Evolutionary conservation across 176 grass and related monocot species (phyloP).

Genomic region (bread wheat (Triticum aestivum)): DNA sequence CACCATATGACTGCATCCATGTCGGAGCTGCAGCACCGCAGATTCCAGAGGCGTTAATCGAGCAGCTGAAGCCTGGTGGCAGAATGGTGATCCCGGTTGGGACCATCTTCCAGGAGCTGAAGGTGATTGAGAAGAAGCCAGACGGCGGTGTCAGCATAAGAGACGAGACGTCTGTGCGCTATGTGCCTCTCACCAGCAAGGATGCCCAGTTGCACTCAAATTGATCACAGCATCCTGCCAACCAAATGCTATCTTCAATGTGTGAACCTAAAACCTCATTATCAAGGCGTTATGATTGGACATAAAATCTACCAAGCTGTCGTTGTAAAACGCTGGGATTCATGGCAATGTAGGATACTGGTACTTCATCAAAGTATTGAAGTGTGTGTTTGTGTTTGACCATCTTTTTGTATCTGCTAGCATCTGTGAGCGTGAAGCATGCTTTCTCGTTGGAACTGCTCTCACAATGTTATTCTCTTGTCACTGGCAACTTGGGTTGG

Average conservation of each 20-base stretch:
- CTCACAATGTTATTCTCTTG: not conserved
- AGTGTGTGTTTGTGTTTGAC: not conserved
- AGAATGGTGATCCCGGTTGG: conserved; percentile 86
- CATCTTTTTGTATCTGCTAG: not conserved
- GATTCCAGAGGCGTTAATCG: conserved; percentile 56
- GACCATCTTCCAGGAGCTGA: conserved; percentile 65
- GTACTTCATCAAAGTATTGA: not conserved
- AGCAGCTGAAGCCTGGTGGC: conserved; percentile 77
- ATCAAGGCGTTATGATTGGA: not conserved
- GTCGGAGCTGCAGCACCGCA: conserved; percentile 67
- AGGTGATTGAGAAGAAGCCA: conserved; percentile 71
- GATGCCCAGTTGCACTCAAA: conserved; percentile 45
- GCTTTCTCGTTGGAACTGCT: not conserved
- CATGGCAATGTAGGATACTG: conserved; percentile 7
- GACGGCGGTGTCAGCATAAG: conserved; percentile 53
- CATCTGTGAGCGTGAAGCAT: not conserved
- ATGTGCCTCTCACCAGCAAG: conserved; percentile 66
- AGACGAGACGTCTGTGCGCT: conserved; percentile 64
- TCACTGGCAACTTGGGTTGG: not conserved
- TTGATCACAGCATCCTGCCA: conserved; percentile 24
- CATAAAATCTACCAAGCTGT: conserved; percentile 5
- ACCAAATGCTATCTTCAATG: not conserved
- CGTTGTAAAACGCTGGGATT: not conserved
- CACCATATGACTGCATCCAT: conserved; percentile 81
- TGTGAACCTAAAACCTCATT: not conserved